Percentiles rank a stretch among this genome's conserved stretches.
Evolutionary conservation across 352 stramenopile genomes (phyloP).

Genomic region (Globisporangium polare): DNA sequence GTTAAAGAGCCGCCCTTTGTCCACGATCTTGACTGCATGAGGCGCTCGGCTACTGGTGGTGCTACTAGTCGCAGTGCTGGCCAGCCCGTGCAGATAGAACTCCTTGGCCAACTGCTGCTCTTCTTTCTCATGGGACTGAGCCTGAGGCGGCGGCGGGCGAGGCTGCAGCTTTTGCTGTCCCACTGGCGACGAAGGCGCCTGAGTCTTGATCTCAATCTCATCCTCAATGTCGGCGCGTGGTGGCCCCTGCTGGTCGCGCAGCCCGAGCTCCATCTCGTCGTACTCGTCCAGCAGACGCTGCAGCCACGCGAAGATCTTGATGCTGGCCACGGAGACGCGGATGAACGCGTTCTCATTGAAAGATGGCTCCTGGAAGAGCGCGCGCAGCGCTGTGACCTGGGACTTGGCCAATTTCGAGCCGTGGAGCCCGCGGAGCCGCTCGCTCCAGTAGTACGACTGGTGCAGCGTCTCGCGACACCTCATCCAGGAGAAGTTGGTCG

Average conservation of each 20-base stretch:
- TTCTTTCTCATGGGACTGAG: conserved; percentile 4
- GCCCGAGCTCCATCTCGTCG: conserved; percentile 48
- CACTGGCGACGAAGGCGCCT: not conserved
- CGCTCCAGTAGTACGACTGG: conserved; percentile 40
- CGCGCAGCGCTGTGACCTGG: conserved; percentile 46
- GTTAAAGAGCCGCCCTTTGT: conserved; percentile 42
- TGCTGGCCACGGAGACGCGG: conserved; percentile 46
- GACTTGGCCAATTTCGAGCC: conserved; percentile 34
- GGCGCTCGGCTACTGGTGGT: conserved; percentile 9
- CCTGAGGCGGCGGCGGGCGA: conserved; percentile 1
- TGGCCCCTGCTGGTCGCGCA: conserved; percentile 13
- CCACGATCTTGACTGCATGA: conserved; percentile 38
- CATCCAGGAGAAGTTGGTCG: conserved; percentile 58
- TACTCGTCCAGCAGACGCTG: conserved; percentile 57
- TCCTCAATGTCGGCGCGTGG: not conserved
- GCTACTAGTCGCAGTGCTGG: conserved; percentile 10
- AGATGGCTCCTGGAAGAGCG: conserved; percentile 56
- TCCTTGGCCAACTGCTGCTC: conserved; percentile 14
- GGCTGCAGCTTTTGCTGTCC: conserved; percentile 9
- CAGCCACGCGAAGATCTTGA: conserved; percentile 62
- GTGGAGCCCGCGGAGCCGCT: conserved; percentile 33
- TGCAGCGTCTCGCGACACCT: conserved; percentile 58
- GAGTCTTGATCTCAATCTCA: conserved; percentile 8
- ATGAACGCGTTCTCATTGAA: conserved; percentile 52
- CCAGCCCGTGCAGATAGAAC: not conserved